These are phyloP conservation scores for Agaricus blazei DNA, from an alignment of 768 basidiomycete genomes.

Conservation along the genomic window DNA sequence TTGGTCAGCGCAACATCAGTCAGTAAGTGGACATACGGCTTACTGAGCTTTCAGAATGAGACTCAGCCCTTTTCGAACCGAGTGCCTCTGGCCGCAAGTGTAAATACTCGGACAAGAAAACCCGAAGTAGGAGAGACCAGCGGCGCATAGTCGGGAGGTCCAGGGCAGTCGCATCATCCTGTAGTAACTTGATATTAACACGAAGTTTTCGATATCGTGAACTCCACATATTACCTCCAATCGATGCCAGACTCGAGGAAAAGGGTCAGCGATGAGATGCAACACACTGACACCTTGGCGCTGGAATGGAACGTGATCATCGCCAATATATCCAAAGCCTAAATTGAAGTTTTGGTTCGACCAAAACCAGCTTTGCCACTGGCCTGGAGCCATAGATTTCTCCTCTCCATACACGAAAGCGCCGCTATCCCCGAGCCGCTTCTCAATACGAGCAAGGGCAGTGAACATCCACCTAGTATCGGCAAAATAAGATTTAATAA, in stretches of 20 bases:
- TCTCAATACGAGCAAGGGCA: constrained; percentile 66
- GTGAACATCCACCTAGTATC: constrained; percentile 95
- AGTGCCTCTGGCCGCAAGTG: constrained; percentile 51
- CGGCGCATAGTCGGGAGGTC: constrained; percentile 81
- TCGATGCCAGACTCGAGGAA: constrained; percentile 89
- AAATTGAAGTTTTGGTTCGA: constrained; percentile 34
- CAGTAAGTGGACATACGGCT: neutral
- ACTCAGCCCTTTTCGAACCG: constrained; percentile 7
- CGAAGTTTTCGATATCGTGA: neutral
- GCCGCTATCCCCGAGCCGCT: constrained; percentile 59
- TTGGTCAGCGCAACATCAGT: neutral
- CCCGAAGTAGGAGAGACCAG: constrained; percentile 85
- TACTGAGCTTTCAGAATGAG: neutral
- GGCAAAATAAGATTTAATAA: constrained; percentile 74
- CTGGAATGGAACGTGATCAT: constrained; percentile 94
- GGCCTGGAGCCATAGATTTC: constrained; percentile 37
- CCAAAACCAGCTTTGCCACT: constrained; percentile 65
- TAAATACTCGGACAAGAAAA: constrained; percentile 90
- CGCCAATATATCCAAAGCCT: constrained; percentile 64
- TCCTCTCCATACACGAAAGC: constrained; percentile 49
- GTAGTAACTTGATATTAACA: neutral
- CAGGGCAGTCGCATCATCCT: constrained; percentile 90
- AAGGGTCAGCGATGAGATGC: constrained; percentile 86
- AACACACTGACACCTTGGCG: constrained; percentile 77
- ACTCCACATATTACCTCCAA: constrained; percentile 44